phyloP scores from a whole-genome alignment of 2,329 filamentous ascomycete genomes.

The Pseudogymnoascus sp. region DNA sequence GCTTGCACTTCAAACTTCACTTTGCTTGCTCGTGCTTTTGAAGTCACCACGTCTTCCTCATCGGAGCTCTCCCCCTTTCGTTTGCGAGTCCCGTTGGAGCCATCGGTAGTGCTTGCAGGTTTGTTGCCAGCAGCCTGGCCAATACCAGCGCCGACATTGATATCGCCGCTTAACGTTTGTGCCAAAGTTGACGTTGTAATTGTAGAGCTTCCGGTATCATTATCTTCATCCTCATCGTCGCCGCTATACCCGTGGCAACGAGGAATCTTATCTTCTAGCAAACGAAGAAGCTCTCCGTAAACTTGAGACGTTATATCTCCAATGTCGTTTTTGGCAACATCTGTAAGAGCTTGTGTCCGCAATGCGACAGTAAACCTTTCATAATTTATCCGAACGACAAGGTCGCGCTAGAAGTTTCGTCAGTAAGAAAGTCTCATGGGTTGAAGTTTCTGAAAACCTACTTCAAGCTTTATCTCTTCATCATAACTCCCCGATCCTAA shows the following conservation, averaged over 20 bases:
- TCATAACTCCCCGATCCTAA: conserved; percentile 34
- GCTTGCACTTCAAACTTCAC: conserved; percentile 45
- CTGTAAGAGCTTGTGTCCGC: conserved; percentile 67
- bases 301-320: conserved; percentile 69
- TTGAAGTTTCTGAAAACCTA: conserved; percentile 30
- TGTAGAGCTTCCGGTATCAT: conserved; percentile 25
- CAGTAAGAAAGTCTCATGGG: conserved; percentile 18
- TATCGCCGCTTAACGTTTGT: conserved; percentile 41
- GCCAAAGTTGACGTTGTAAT: conserved; percentile 51
- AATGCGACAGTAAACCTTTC: conserved; percentile 77
- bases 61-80: conserved; percentile 20
- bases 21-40: conserved; percentile 25
- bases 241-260: conserved; percentile 56
- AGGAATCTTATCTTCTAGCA: conserved; percentile 59
- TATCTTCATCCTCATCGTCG: conserved; percentile 34
- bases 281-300: conserved; percentile 64
- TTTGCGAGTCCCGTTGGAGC: conserved; percentile 1
- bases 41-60: conserved; percentile 15
- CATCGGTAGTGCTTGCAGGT: conserved; percentile 29
- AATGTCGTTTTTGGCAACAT: conserved; percentile 62
- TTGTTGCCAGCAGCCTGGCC: conserved; percentile 44
- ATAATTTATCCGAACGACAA: conserved; percentile 73
- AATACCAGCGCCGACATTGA: conserved; percentile 50
- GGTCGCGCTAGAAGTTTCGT: conserved; percentile 47
- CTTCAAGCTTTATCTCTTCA: conserved; percentile 40